phyloP scores from a whole-genome alignment of 805 yeast genomes.

The Candida pseudofarinosa region DNA sequence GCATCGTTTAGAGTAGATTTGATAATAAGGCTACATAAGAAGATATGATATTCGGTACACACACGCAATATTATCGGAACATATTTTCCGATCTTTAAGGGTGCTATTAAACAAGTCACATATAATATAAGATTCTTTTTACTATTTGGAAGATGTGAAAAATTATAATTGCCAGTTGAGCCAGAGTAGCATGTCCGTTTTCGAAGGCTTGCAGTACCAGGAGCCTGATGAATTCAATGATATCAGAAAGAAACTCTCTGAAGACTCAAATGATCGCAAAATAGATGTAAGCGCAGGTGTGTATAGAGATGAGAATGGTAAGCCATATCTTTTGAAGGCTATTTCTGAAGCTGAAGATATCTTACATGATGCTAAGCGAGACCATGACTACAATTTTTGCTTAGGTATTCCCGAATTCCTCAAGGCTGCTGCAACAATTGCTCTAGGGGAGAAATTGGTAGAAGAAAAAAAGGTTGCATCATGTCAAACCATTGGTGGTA shows the following conservation, averaged over 20 bases:
- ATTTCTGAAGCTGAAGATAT: constrained; percentile 32
- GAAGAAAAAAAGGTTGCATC: constrained; percentile 26
- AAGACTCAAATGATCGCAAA: constrained; percentile 12
- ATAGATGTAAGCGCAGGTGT: constrained; percentile 44
- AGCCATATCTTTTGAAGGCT: constrained; percentile 34
- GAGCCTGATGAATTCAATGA: background rate
- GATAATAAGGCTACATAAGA: background rate
- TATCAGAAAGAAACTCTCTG: background rate
- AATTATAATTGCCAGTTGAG: background rate
- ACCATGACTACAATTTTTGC: constrained; percentile 43
- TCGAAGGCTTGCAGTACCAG: background rate
- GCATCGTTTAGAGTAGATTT: background rate
- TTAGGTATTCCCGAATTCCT: constrained; percentile 37
- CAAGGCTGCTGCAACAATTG: constrained; percentile 28
- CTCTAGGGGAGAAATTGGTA: constrained; percentile 29
- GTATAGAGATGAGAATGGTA: constrained; percentile 39
- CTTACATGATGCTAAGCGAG: constrained; percentile 33
- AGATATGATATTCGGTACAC: background rate
- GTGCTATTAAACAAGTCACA: background rate
- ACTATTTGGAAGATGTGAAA: background rate
- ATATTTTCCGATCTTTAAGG: background rate
- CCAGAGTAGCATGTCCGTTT: background rate
- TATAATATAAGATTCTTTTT: background rate
- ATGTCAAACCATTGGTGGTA: constrained; percentile 39
- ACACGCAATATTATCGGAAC: background rate